Base-by-base conservation (phyloP, 106 monocot species). In the Acanthochlamys bracteata region DNA sequence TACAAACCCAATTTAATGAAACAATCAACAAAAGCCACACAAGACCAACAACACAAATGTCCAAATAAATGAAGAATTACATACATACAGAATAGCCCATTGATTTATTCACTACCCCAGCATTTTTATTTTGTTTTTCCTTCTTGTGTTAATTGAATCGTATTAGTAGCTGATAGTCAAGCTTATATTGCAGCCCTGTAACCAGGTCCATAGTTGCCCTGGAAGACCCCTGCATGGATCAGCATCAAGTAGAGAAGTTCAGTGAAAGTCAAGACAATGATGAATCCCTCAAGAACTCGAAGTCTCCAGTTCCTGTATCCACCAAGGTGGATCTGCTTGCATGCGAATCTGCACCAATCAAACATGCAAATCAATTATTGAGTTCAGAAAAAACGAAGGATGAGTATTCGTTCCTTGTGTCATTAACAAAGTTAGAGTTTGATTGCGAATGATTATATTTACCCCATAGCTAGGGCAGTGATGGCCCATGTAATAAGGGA, bases 201-300 rank as follows among this genome's bases (percentile, higher is more conserved):
- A 20, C 72, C 59, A 4, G 59, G 68, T 24, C 76, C 73, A 41
- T 59, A 67, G 9, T 40, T 69, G 63, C 69, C 65, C 25, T 64
- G 59, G n/a, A 64, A 33, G 13, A 67, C 24, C 10, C 81, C 61
- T 22, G 73, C 53, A 39, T 73, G 72, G 17, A 82, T 60, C 55
- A 82, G 52, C 12, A 61, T 26, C 33, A 82, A 25, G 53, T 76
- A 76, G 0, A 76, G 27, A 53, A 82, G 39, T 55, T 76, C 69
- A 0, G 69, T 82, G 42, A 66, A 22, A 10, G 76, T 76, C 69
- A 82, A 66, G 20, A 76, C 76, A 26, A 61, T 55, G 39, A 76
- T 61, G 61, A 73, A 76, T 25, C 68, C 69, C 41, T 76, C 81
- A 65, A 82, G 26, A 8, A 69, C 64, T 24, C 69, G 76, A 69